Percentiles rank a stretch among this genome's conserved stretches.
Evolutionary conservation across 495 filamentous ascomycete species (phyloP).

Genomic region (Evernia prunastri): DNA sequence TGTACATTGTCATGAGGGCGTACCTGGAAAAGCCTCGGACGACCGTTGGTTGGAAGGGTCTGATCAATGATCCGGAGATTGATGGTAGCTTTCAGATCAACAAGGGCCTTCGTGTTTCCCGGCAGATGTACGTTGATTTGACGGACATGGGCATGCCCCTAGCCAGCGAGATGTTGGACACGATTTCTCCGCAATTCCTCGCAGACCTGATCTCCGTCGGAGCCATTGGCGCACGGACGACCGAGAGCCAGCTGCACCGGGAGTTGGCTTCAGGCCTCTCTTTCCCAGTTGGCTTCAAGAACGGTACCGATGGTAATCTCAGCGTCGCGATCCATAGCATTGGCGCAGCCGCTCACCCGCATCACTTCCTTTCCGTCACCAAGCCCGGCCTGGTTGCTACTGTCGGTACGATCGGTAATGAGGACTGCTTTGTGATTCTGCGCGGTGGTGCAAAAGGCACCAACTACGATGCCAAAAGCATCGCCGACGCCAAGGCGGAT

Average conservation of each 20-base stretch:
- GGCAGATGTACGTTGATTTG: conserved; percentile 89
- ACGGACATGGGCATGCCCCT: conserved; percentile 91
- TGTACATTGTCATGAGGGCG: conserved; percentile 90
- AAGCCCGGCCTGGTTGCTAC: conserved; percentile 94
- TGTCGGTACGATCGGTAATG: conserved; percentile 88
- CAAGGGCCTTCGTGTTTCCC: conserved; percentile 79
- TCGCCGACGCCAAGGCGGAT: conserved; percentile 64
- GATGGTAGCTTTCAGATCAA: conserved; percentile 98
- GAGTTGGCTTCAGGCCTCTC: conserved; percentile 87
- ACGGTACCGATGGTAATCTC: conserved; percentile 88
- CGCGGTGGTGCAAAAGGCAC: conserved; percentile 87
- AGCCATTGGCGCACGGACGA: conserved; percentile 91
- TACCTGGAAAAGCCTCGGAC: conserved; percentile 98
- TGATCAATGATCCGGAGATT: conserved; percentile 98
- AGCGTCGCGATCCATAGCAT: conserved; percentile 92
- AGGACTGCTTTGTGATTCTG: conserved; percentile 94
- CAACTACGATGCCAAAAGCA: conserved; percentile 84
- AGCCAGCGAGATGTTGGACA: conserved; percentile 95
- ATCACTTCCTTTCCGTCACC: conserved; percentile 95
- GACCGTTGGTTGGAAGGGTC: conserved; percentile 97
- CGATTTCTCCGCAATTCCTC: conserved; percentile 94
- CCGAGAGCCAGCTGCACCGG: conserved; percentile 88
- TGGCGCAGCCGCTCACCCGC: conserved; percentile 79
- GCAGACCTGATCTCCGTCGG: conserved; percentile 88
- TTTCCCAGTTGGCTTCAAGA: conserved; percentile 99